These are phyloP conservation scores for Haematococcus lacustris DNA, from an alignment of 139 green algal species.

Conservation along the genomic window DNA sequence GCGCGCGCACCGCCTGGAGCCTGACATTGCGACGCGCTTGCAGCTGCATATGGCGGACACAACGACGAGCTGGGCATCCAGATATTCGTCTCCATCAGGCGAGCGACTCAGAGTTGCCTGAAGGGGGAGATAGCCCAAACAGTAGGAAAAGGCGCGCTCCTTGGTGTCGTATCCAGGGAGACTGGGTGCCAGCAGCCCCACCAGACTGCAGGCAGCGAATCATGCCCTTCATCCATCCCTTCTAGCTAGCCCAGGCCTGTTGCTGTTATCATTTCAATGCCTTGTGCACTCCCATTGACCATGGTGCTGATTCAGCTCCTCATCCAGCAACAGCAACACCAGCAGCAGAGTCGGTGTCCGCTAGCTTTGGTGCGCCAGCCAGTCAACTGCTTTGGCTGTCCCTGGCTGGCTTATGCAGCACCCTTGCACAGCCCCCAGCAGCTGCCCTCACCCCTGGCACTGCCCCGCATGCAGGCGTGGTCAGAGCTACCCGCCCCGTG, in stretches of 20 bases:
- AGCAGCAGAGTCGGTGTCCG: neutral
- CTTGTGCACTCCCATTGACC: neutral
- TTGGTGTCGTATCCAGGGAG: too few relatives aligned
- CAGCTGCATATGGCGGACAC: slow-evolving; percentile 12
- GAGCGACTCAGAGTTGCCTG: neutral
- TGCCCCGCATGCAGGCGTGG: neutral
- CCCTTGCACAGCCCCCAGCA: neutral
- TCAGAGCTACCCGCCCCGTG: neutral
- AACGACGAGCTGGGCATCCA: slow-evolving; percentile 8
- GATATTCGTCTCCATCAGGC: slow-evolving; percentile 29
- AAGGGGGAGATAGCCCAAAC: neutral
- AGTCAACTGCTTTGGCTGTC: neutral
- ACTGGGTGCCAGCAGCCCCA: neutral
- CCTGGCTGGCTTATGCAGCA: neutral
- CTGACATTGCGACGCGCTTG: neutral
- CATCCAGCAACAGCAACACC: neutral
- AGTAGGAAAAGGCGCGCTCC: neutral
- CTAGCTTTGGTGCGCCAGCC: neutral
- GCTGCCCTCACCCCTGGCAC: neutral
- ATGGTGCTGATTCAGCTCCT: neutral
- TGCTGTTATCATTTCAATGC: neutral
- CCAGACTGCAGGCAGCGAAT: neutral
- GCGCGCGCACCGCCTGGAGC: too few relatives aligned
- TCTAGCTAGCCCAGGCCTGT: neutral
- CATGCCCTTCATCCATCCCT: neutral